Evolutionary conservation across 2,329 filamentous ascomycete species (phyloP).

Genomic region (Juglanconis oblonga): DNA sequence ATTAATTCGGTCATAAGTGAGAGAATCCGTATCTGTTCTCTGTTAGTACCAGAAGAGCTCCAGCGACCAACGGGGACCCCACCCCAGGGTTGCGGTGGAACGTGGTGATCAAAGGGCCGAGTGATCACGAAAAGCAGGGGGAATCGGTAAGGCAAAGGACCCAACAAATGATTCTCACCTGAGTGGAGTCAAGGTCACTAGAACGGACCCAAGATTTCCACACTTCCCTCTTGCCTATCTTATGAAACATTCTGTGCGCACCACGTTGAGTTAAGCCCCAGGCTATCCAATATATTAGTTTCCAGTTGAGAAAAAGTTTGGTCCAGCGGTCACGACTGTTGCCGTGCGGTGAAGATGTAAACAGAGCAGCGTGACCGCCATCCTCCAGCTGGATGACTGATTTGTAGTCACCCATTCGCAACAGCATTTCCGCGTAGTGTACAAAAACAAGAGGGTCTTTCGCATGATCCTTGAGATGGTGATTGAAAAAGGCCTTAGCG

Average conservation of each 20-base stretch:
- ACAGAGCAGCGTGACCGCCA: not conserved
- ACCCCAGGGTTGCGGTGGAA: no score
- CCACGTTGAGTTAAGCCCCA: not conserved
- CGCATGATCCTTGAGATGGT: constrained; percentile 22
- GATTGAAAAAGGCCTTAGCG: constrained; percentile 22
- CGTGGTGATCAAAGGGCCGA: no score
- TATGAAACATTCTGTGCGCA: not conserved
- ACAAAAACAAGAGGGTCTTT: constrained; percentile 25
- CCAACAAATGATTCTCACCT: no score
- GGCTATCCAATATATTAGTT: not conserved
- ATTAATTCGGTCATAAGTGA: not conserved
- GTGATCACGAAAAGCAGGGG: no score
- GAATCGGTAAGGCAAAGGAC: no score
- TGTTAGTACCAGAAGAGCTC: no score
- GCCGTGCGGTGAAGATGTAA: not conserved
- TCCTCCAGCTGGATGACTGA: not conserved
- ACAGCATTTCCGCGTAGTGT: constrained; percentile 27
- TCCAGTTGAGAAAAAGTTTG: not conserved
- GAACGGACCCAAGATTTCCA: not conserved
- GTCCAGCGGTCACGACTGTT: no score
- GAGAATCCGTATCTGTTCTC: no score
- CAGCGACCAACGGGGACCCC: no score
- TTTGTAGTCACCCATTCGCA: constrained; percentile 27
- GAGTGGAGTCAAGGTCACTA: not conserved
- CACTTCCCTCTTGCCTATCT: not conserved